Conservation (phyloP, 1,284 basidiomycete genomes). For the Malassezia japonica region DNA sequence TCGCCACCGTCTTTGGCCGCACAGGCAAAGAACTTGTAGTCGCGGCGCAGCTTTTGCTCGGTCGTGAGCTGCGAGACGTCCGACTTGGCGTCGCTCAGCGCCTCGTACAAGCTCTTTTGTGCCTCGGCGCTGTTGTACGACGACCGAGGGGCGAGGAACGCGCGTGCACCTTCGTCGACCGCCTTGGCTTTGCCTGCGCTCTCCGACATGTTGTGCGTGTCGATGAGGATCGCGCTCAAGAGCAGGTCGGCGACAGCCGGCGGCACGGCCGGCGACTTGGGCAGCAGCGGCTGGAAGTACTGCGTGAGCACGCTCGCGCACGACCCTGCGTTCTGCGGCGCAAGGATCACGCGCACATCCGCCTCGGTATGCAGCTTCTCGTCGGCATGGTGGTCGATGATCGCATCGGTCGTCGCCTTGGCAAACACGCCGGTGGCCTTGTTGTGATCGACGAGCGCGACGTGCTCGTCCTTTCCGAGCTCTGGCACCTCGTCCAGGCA, state of each 20-base stretch:
- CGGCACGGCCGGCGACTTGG: not conserved
- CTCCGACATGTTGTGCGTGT: conserved; percentile 27
- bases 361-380: conserved; percentile 58
- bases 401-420: conserved; percentile 56
- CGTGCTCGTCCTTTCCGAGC: conserved; percentile 55
- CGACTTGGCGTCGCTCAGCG: conserved; percentile 58
- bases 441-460: conserved; percentile 73
- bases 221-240: conserved; percentile 48
- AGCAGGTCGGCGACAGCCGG: conserved; percentile 17
- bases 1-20: not conserved
- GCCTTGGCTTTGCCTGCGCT: conserved; percentile 62
- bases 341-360: conserved; percentile 8
- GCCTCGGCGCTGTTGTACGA: not conserved
- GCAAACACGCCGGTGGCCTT: conserved; percentile 2
- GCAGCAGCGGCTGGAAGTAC: conserved; percentile 2
- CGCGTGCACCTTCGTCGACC: conserved; percentile 57
- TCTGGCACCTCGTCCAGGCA: conserved; percentile 22
- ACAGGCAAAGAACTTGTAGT: conserved; percentile 65
- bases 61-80: conserved; percentile 62
- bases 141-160: conserved; percentile 53
- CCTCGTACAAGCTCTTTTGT: conserved; percentile 51
- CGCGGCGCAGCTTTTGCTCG: conserved; percentile 71
- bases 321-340: conserved; percentile 14
- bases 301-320: conserved; percentile 20
- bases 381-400: conserved; percentile 86